Conservation (phyloP, 2,329 filamentous ascomycete species). For the Rachicladosporium sp. region DNA sequence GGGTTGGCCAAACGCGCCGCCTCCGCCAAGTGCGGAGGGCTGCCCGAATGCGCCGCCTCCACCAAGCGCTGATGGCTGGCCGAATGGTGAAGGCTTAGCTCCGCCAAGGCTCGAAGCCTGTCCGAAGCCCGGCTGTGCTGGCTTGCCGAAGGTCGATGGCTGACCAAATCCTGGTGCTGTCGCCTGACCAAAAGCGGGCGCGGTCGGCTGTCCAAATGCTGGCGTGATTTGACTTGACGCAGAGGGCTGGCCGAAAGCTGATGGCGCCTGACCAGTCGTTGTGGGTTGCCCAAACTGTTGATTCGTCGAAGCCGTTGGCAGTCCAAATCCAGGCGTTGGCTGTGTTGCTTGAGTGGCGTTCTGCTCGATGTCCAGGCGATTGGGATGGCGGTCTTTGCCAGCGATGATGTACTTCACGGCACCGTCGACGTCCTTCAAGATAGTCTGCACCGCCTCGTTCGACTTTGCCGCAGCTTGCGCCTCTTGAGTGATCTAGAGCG, state of each 20-base stretch:
- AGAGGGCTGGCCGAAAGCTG: conserved; percentile 28
- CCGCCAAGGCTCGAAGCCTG: conserved; percentile 8
- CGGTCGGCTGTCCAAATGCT: conserved; percentile 26
- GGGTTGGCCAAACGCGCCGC: conserved; percentile 15
- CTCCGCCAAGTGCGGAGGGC: conserved; percentile 11
- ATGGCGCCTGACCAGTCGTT: conserved; percentile 15
- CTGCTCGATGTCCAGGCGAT: conserved; percentile 50
- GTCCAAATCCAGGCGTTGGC: too few relatives aligned
- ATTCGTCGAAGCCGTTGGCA: too few relatives aligned
- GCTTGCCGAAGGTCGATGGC: conserved; percentile 5
- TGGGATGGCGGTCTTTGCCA: conserved; percentile 59
- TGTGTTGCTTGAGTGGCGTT: conserved; percentile 1
- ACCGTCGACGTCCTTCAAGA: conserved; percentile 55
- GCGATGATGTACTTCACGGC: conserved; percentile 59
- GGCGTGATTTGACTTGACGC: conserved; percentile 8
- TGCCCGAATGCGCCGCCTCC: conserved; percentile 16
- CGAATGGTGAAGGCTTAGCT: conserved; percentile 8
- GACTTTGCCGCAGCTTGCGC: conserved; percentile 6
- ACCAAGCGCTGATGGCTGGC: conserved; percentile 11
- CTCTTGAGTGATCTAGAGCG: conserved; percentile 2
- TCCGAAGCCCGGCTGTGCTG: conserved; percentile 7
- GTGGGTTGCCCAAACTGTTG: too few relatives aligned
- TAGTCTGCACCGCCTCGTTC: conserved; percentile 45
- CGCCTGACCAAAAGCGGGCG: conserved; percentile 22
- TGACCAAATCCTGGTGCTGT: conserved; percentile 6